Percentiles rank a stretch among this genome's conserved stretches.
phyloP scores from a whole-genome alignment of 2,329 filamentous ascomycete genomes.

The Neocucurbitaria cava region DNA sequence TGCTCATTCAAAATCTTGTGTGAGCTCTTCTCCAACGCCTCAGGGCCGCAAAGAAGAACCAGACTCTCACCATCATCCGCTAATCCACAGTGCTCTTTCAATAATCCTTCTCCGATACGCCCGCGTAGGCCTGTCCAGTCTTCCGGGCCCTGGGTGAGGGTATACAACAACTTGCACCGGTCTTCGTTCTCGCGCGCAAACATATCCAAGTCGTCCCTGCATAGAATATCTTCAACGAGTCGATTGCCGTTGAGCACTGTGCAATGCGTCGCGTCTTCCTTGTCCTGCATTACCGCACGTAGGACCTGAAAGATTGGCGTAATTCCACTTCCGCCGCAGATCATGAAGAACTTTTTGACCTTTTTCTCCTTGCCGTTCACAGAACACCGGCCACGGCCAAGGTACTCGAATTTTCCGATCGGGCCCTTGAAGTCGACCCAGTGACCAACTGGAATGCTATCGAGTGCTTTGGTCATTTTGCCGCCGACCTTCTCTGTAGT shows the following conservation, averaged over 20 bases:
- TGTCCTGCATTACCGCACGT: conserved; percentile 72
- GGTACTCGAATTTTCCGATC: conserved; percentile 83
- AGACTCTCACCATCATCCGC: conserved; percentile 61
- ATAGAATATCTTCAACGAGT: conserved; percentile 81
- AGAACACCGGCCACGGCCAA: conserved; percentile 68
- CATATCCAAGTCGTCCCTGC: conserved; percentile 72
- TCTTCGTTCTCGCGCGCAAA: conserved; percentile 62
- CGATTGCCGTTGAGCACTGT: conserved; percentile 81
- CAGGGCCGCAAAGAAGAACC: conserved; percentile 81
- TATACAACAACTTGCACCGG: conserved; percentile 71
- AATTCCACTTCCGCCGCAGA: conserved; percentile 87
- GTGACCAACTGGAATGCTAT: conserved; percentile 74
- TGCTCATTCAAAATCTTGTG: conserved; percentile 63
- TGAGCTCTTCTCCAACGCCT: conserved; percentile 73
- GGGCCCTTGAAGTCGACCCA: conserved; percentile 87
- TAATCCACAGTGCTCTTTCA: conserved; percentile 63
- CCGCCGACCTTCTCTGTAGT: conserved; percentile 67
- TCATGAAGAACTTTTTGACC: conserved; percentile 79
- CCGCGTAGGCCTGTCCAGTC: conserved; percentile 74
- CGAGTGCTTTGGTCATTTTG: conserved; percentile 81
- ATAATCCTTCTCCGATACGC: conserved; percentile 67
- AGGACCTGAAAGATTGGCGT: conserved; percentile 91
- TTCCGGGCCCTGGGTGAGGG: conserved; percentile 68
- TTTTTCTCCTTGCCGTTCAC: conserved; percentile 64
- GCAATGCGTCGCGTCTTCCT: conserved; percentile 69